These are phyloP conservation scores for Pistacia vera DNA, from an alignment of 345 rosid species.

Conservation along the genomic window DNA sequence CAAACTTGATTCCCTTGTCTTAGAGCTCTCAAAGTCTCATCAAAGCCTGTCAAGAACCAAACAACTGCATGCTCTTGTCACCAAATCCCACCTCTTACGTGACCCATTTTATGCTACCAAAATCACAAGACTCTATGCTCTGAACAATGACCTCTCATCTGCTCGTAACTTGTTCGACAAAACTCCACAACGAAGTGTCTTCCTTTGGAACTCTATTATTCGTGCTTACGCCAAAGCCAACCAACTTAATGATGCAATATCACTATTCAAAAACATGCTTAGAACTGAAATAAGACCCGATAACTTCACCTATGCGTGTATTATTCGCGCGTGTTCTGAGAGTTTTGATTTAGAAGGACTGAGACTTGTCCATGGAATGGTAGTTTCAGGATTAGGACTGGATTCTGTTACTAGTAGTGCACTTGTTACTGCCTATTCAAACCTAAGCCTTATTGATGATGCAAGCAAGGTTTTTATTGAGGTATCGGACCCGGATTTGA, in stretches of 20 bases:
- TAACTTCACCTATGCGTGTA: conserved; percentile 73
- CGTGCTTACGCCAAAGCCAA: conserved; percentile 65
- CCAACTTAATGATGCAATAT: conserved; percentile 33
- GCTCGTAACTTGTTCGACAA: conserved; percentile 75
- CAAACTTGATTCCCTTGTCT: conserved; percentile 36
- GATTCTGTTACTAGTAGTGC: conserved; percentile 67
- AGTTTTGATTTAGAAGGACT: conserved; percentile 41
- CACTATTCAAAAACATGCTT: conserved; percentile 53
- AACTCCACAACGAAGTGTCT: conserved; percentile 71
- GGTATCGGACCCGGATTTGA: conserved; percentile 66
- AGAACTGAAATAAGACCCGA: conserved; percentile 55
- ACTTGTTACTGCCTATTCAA: conserved; percentile 67
- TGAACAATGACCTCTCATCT: conserved; percentile 44
- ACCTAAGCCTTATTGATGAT: conserved; percentile 48
- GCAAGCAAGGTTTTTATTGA: conserved; percentile 57
- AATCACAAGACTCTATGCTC: conserved; percentile 50
- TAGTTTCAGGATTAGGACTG: conserved; percentile 58
- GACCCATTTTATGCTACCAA: conserved; percentile 79
- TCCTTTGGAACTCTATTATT: conserved; percentile 82
- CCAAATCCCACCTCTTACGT: conserved; percentile 44
- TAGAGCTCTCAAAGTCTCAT: conserved; percentile 49
- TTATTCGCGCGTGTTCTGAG: conserved; percentile 65
- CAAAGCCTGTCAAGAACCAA: conserved; percentile 57
- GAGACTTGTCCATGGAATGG: conserved; percentile 60
- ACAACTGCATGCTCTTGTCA: conserved; percentile 64